Percentiles rank a stretch among this genome's conserved stretches.
These are phyloP conservation scores for Kwoniella shivajii DNA, from an alignment of 1,284 basidiomycete species.

Conservation along the genomic window DNA sequence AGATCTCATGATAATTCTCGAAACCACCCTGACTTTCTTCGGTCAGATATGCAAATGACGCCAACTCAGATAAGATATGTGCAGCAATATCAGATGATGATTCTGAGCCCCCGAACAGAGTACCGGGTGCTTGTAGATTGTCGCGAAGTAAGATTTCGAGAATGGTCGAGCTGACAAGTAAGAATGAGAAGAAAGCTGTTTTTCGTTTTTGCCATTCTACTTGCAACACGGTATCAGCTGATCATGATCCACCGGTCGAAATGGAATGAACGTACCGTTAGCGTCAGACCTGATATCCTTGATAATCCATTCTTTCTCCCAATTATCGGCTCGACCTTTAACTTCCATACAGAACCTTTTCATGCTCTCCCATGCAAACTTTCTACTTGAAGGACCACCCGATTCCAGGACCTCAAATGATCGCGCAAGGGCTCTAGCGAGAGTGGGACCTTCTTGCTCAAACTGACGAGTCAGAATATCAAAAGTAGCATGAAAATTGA, in stretches of 20 bases:
- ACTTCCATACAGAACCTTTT: slow-evolving; percentile 17
- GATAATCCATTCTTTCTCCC: neutral
- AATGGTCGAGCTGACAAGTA: slow-evolving; percentile 22
- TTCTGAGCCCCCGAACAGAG: neutral
- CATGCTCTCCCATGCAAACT: slow-evolving; percentile 23
- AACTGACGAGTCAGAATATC: neutral
- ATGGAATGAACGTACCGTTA: neutral
- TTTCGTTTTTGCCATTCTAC: slow-evolving; percentile 27
- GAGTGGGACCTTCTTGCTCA: neutral
- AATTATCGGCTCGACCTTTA: neutral
- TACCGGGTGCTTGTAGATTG: neutral
- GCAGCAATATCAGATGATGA: slow-evolving; percentile 12
- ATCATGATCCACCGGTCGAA: neutral
- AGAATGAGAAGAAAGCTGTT: slow-evolving; percentile 28
- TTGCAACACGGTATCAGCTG: neutral
- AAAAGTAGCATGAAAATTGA: neutral
- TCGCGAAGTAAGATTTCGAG: slow-evolving; percentile 24
- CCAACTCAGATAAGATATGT: slow-evolving; percentile 24
- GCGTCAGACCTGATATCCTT: neutral
- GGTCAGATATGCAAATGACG: slow-evolving; percentile 25
- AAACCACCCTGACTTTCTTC: slow-evolving; percentile 16
- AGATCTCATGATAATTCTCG: slow-evolving; percentile 31
- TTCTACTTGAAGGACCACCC: slow-evolving; percentile 20
- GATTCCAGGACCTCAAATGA: slow-evolving; percentile 22
- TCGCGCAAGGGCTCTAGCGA: slow-evolving; percentile 20